Percentiles rank a stretch among this genome's conserved stretches.
Evolutionary conservation across 352 stramenopile species (phyloP).

Genomic region (Peronospora farinosa): DNA sequence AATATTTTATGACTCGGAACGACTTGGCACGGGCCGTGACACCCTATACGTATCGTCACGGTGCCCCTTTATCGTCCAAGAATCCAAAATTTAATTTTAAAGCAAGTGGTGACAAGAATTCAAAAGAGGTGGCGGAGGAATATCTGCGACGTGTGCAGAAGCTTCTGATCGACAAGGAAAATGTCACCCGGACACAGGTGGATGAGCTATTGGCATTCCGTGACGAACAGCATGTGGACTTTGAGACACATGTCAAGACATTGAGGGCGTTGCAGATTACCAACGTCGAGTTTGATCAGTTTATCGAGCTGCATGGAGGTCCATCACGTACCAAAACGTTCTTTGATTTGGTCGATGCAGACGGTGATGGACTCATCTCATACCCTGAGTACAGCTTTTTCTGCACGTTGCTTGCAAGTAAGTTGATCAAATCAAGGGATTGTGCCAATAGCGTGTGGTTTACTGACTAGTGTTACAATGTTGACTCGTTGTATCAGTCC

Average conservation of each 20-base stretch:
- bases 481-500: conserved; percentile 39
- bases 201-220: conserved; percentile 47
- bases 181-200: conserved; percentile 43
- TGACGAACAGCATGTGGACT: conserved; percentile 61
- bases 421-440: conserved; percentile 19
- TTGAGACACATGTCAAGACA: conserved; percentile 79
- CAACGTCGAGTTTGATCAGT: conserved; percentile 78
- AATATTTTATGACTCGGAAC: conserved; percentile 79
- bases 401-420: conserved; percentile 79
- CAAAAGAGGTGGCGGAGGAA: conserved; percentile 39
- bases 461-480: not conserved
- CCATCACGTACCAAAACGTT: conserved; percentile 62
- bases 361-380: conserved; percentile 83
- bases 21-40: conserved; percentile 81
- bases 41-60: conserved; percentile 74
- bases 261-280: conserved; percentile 71
- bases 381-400: conserved; percentile 89
- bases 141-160: conserved; percentile 51
- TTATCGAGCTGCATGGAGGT: conserved; percentile 61
- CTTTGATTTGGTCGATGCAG: conserved; percentile 79
- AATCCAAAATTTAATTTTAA: conserved; percentile 81
- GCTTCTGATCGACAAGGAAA: conserved; percentile 48
- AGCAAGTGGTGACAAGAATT: conserved; percentile 39
- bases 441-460: not conserved
- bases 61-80: conserved; percentile 65